Evolutionary conservation across 768 basidiomycete genomes (phyloP).

Genomic region (Astraeus odoratus): DNA sequence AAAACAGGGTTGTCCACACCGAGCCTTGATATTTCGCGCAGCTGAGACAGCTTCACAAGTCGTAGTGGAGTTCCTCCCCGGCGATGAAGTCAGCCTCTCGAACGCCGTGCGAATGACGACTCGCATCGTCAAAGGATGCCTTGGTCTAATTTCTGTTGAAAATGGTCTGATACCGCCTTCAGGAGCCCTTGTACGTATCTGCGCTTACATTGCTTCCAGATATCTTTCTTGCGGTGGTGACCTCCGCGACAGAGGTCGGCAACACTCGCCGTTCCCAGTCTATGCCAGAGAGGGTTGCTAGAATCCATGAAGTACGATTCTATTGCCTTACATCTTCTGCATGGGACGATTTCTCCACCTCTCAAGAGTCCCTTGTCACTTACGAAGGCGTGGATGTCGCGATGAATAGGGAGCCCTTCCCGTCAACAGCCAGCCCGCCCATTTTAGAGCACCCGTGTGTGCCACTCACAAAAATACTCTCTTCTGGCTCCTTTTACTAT

Average conservation of each 20-base stretch:
- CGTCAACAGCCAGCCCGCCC: conserved; percentile 36
- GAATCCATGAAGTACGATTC: conserved; percentile 86
- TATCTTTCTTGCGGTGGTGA: conserved; percentile 79
- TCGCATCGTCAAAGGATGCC: conserved; percentile 71
- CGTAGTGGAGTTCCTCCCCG: conserved; percentile 80
- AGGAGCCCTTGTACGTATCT: background rate
- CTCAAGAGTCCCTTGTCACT: conserved; percentile 46
- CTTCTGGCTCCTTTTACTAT: conserved; percentile 91
- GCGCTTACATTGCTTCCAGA: conserved; percentile 38
- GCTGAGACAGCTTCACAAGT: conserved; percentile 54
- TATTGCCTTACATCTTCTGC: conserved; percentile 75
- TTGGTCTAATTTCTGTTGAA: conserved; percentile 73
- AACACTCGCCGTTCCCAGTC: conserved; percentile 56
- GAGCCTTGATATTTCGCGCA: conserved; percentile 68
- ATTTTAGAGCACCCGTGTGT: conserved; percentile 86
- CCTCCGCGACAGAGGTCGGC: conserved; percentile 69
- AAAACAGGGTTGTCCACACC: conserved; percentile 47
- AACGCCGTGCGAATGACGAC: conserved; percentile 62
- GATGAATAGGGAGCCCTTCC: conserved; percentile 38
- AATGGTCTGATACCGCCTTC: conserved; percentile 42
- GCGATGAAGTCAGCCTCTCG: conserved; percentile 61
- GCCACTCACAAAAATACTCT: conserved; percentile 84
- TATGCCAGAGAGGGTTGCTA: conserved; percentile 60
- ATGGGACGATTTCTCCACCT: conserved; percentile 71
- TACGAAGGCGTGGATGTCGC: conserved; percentile 48